These are phyloP conservation scores for Kluyveromyces lactis DNA, from an alignment of 805 yeast genomes.

Conservation along the genomic window DNA sequence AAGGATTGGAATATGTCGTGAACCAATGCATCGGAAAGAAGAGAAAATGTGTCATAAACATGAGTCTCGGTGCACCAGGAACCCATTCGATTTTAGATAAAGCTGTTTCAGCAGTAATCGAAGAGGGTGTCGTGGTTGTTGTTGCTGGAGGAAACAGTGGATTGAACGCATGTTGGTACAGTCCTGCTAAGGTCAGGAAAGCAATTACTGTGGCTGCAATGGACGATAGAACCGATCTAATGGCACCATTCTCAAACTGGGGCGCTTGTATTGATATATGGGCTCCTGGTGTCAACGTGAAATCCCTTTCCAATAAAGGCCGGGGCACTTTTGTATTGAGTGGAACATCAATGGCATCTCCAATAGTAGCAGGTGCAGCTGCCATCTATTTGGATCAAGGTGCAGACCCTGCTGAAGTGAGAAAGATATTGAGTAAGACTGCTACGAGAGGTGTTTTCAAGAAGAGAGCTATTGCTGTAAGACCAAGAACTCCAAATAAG, in stretches of 20 bases:
- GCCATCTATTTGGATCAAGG: slow-evolving; percentile 51
- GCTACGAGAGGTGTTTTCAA: slow-evolving; percentile 44
- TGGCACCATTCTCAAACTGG: slow-evolving; percentile 84
- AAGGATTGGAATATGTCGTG: slow-evolving; percentile 61
- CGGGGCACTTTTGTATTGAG: slow-evolving; percentile 29
- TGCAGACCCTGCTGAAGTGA: slow-evolving; percentile 34
- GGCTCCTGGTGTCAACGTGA: slow-evolving; percentile 70
- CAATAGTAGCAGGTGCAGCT: slow-evolving; percentile 59
- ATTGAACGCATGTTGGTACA: slow-evolving; percentile 69
- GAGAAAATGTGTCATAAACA: slow-evolving; percentile 57
- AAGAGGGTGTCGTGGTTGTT: slow-evolving; percentile 62
- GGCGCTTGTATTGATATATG: slow-evolving; percentile 85
- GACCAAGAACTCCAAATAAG: slow-evolving; percentile 53
- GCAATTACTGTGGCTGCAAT: slow-evolving; percentile 86
- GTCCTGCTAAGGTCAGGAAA: slow-evolving; percentile 71
- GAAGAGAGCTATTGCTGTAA: slow-evolving; percentile 35
- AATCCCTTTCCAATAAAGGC: slow-evolving; percentile 39
- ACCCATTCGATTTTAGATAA: slow-evolving; percentile 53
- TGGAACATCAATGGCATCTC: slow-evolving; percentile 81
- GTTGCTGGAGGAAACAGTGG: slow-evolving; percentile 86
- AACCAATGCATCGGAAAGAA: slow-evolving; percentile 38
- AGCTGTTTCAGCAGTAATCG: slow-evolving; percentile 69
- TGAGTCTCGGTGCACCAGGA: slow-evolving; percentile 71
- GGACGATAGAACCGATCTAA: slow-evolving; percentile 59
- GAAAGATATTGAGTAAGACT: slow-evolving; percentile 33